Base-by-base conservation (phyloP, 208 protist species). In the Borovskyia barvae region DNA sequence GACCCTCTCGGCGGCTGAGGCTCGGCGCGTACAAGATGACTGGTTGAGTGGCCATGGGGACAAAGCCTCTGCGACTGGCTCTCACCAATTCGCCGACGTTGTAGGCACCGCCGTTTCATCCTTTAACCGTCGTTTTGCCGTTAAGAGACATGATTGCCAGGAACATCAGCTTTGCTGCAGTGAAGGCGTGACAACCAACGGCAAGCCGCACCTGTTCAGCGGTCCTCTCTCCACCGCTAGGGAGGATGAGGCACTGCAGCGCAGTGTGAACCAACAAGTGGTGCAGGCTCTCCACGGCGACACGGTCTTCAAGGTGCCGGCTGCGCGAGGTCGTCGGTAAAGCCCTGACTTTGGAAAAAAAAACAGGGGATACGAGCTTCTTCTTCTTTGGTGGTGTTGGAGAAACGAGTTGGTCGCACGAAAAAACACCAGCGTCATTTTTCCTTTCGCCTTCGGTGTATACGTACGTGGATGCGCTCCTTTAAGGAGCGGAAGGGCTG, bases 291-390 rank as follows among this genome's bases (percentile, higher is more conserved):
- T 85, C 24, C 82, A 89, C 62, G 65, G 74, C 22, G 67, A 70
- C 35, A 61, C 72, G 25, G 45, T 67, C 29, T 88, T 88, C 66
- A 77, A 82, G 42, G 66, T 82, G 12, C 41, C 61, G 0, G 66
- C 69, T 12, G 25, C 12, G 22, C 33, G 42, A 28, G 49, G 62
- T 25, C 5, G 5, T 5, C 24, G 40, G 37, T 42, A 28, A 26
- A 7, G 20, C 3, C 25, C 37, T 45, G 15, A 51, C 5, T 8
- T 32, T 57, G 24, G 29, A 14, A 42, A 40, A 37, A 46, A 32
- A 11, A 29, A 19, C 30, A 11, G 12, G 4, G 6, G 22, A 25
- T 25, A 29, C 50, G n/a, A 2, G 24, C 55, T 19, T 49, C 58
- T 65, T 47, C 47, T 55, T 47, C 15, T 56, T 56, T 29, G 6